phyloP scores from a whole-genome alignment of 257 asterid genomes.

The Solanum arcanum region DNA sequence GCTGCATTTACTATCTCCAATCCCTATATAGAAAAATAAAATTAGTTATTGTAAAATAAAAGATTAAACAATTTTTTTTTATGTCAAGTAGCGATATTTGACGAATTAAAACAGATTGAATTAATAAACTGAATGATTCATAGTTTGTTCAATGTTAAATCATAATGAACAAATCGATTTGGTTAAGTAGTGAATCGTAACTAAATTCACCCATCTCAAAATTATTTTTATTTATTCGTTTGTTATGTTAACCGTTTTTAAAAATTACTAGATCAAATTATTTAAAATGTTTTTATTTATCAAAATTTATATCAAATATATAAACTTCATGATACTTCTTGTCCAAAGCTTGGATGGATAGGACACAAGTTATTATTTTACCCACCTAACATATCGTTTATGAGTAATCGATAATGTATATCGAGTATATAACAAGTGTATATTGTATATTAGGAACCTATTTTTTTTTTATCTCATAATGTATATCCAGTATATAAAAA shows the following conservation, averaged over 20 bases:
- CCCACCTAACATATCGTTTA: neutral
- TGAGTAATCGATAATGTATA: neutral
- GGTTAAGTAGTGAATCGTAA: neutral
- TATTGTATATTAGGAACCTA: neutral
- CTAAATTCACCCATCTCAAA: neutral
- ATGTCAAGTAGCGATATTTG: neutral
- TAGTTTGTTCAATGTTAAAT: neutral
- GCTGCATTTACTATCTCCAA: slow-evolving; percentile 49
- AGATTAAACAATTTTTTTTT: neutral
- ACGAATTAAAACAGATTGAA: neutral
- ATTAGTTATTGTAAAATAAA: neutral
- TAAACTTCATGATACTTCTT: neutral
- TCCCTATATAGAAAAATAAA: slow-evolving; percentile 29
- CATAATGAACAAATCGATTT: neutral
- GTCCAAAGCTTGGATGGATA: neutral
- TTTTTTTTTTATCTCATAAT: neutral
- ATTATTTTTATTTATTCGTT: too few relatives aligned
- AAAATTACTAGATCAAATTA: neutral
- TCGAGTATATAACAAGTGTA: neutral
- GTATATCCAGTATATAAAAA: neutral
- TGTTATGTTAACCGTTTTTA: too few relatives aligned
- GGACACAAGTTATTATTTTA: neutral
- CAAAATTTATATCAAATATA: neutral
- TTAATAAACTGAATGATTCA: neutral
- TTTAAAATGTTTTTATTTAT: neutral